Conservation (phyloP, 345 rosid genomes). For the Bruguiera gymnorhiza region DNA sequence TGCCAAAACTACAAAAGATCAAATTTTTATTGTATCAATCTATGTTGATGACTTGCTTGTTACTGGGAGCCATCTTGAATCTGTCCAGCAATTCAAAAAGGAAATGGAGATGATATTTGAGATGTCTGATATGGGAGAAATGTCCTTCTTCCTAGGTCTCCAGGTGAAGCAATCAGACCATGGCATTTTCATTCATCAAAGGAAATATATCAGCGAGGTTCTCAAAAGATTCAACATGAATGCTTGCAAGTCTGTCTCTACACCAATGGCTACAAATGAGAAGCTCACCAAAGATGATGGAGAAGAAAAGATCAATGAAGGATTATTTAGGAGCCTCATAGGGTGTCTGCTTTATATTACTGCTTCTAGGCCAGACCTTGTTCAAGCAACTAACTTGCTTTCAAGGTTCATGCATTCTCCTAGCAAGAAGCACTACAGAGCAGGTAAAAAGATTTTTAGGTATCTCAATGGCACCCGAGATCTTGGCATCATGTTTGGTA, state of each 20-base stretch:
- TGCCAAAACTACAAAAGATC: neutral
- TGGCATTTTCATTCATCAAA: neutral
- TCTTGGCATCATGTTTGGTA: too few relatives aligned
- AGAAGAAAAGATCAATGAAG: neutral
- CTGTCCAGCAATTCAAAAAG: neutral
- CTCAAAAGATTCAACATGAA: too few relatives aligned
- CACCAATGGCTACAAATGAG: neutral
- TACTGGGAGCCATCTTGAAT: neutral
- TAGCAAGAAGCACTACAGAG: too few relatives aligned
- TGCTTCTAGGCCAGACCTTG: too few relatives aligned
- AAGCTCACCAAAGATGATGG: neutral
- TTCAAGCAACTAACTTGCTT: too few relatives aligned
- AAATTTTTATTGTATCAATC: neutral
- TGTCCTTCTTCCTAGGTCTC: neutral
- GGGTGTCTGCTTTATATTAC: neutral
- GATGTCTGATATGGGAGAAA: neutral
- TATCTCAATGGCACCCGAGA: too few relatives aligned
- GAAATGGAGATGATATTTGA: neutral
- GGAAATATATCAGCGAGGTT: neutral
- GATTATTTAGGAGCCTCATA: too few relatives aligned
- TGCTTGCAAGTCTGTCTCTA: neutral
- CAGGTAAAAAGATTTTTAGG: too few relatives aligned
- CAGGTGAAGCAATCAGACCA: neutral
- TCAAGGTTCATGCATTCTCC: too few relatives aligned
- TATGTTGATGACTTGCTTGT: neutral